Evolutionary conservation across 495 filamentous ascomycete species (phyloP).

Genomic region (Aspergillus heteromorphus): DNA sequence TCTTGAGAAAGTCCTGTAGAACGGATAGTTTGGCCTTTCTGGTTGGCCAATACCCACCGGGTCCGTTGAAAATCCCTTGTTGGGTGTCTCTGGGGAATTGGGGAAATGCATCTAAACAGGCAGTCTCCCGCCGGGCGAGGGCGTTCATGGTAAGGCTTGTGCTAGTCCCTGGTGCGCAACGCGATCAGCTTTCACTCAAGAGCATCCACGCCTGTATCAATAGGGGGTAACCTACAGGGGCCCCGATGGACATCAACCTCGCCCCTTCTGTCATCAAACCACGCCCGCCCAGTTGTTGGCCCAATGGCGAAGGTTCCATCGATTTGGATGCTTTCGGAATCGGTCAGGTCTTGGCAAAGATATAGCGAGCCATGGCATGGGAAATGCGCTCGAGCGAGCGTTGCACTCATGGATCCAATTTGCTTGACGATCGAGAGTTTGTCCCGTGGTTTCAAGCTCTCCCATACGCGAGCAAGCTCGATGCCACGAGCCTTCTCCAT

Average conservation of each 20-base stretch:
- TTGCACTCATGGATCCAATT: conserved; percentile 3
- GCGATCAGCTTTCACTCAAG: background rate
- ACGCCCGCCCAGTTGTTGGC: conserved; percentile 6
- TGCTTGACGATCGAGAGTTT: conserved; percentile 10
- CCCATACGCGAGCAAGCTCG: conserved; percentile 9
- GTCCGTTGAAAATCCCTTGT: conserved; percentile 6
- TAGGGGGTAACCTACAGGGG: conserved; percentile 2
- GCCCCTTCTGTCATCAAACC: conserved; percentile 8
- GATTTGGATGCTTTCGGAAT: conserved; percentile 4
- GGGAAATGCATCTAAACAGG: background rate
- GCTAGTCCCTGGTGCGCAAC: background rate
- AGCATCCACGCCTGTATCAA: too few species aligned
- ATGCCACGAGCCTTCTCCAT: conserved; percentile 12
- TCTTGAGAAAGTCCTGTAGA: conserved; percentile 9
- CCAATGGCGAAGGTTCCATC: conserved; percentile 8
- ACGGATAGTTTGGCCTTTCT: conserved; percentile 9
- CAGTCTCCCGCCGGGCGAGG: background rate
- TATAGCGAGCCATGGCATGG: conserved; percentile 7
- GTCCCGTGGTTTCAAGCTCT: conserved; percentile 4
- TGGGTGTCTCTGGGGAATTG: conserved; percentile 2
- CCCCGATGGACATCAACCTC: conserved; percentile 5
- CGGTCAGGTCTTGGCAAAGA: background rate
- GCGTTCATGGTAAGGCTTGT: background rate
- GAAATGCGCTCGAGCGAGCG: background rate
- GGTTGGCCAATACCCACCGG: conserved; percentile 2